These are phyloP conservation scores for Aspergillus ibericus DNA, from an alignment of 2,329 filamentous ascomycete genomes.

Conservation along the genomic window DNA sequence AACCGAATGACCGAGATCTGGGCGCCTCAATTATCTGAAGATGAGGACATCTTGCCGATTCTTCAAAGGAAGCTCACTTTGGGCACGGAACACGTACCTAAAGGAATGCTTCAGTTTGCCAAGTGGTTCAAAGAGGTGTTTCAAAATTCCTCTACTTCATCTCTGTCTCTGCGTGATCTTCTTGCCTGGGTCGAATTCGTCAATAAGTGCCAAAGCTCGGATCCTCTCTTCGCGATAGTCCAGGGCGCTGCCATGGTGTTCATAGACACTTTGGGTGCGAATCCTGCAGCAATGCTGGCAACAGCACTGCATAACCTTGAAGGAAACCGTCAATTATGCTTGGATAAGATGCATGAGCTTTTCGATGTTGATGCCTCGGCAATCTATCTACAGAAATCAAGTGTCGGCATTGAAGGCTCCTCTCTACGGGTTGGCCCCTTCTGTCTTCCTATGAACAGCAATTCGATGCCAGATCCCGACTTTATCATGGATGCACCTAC, in stretches of 20 bases:
- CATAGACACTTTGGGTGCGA: constrained; percentile 91
- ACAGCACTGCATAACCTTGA: constrained; percentile 68
- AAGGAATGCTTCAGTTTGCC: constrained; percentile 78
- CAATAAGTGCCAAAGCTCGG: constrained; percentile 61
- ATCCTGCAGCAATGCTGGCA: constrained; percentile 83
- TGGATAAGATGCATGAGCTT: constrained; percentile 69
- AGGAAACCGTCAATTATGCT: constrained; percentile 69
- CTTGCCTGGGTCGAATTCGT: constrained; percentile 93
- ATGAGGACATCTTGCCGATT: constrained; percentile 84
- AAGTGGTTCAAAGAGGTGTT: constrained; percentile 86
- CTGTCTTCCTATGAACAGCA: constrained; percentile 56
- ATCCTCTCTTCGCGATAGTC: constrained; percentile 57
- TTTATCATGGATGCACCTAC: constrained; percentile 89
- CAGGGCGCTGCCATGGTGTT: constrained; percentile 96
- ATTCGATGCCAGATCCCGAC: constrained; percentile 54
- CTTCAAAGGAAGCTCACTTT: constrained; percentile 70
- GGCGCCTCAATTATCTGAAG: constrained; percentile 84
- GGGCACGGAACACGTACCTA: constrained; percentile 58
- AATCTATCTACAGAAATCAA: constrained; percentile 65
- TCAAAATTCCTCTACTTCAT: constrained; percentile 70
- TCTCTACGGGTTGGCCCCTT: constrained; percentile 73
- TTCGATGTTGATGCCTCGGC: constrained; percentile 62
- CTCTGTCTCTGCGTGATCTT: constrained; percentile 88
- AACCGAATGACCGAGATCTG: constrained; percentile 99
- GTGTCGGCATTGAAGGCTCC: constrained; percentile 56